phyloP scores from a whole-genome alignment of 257 asterid genomes.

The Cruciata laevipes region DNA sequence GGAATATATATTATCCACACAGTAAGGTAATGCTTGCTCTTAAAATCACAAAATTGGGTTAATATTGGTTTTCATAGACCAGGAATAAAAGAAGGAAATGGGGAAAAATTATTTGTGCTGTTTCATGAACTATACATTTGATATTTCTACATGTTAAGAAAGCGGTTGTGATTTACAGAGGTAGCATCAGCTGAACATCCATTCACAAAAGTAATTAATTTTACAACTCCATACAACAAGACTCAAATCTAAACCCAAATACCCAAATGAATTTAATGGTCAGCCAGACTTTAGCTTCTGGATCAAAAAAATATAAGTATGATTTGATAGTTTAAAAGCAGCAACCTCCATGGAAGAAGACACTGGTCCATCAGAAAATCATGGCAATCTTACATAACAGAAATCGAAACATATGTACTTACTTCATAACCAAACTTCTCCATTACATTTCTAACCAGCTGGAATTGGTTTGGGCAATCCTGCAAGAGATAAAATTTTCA shows the following conservation, averaged over 20 bases:
- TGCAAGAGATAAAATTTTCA: constrained; percentile 21
- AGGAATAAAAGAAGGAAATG: background rate
- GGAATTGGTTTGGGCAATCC: constrained; percentile 33
- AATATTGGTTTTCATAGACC: background rate
- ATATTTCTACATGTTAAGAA: background rate
- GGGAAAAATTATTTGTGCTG: background rate
- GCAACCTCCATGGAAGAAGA: background rate
- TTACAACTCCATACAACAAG: background rate
- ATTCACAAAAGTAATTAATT: background rate
- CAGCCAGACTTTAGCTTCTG: background rate
- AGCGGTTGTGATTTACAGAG: background rate
- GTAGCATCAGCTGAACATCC: background rate
- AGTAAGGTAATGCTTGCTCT: background rate
- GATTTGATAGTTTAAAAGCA: background rate
- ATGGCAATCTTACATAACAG: background rate
- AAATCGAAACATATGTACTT: constrained; percentile 2
- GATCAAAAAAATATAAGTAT: background rate
- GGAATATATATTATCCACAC: background rate
- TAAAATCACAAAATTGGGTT: background rate
- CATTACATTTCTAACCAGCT: constrained; percentile 27
- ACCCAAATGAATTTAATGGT: background rate
- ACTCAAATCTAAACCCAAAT: background rate
- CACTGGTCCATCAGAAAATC: background rate
- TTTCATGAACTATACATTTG: background rate
- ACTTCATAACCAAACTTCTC: constrained; percentile 31